Base-by-base conservation (phyloP, 306 rosid genomes). In the Myrica gale region DNA sequence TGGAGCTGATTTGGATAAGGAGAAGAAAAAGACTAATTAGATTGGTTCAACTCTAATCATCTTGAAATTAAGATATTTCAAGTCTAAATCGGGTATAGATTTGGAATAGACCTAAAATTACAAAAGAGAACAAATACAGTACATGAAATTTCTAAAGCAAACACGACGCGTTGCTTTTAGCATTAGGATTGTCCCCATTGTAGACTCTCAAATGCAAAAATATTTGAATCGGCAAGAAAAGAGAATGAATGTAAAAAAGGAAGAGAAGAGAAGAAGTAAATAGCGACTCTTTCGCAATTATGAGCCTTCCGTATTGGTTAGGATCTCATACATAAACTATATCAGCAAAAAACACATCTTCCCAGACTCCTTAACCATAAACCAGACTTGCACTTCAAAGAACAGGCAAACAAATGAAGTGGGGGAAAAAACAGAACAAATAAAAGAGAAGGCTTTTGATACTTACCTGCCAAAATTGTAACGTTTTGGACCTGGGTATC, bases 401-500 rank as follows among this genome's bases (percentile, higher is more conserved):
- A 86, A 73, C 58, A 77, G 56, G 71, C 83, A 77, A 76, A 80
- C 73, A 83, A 79, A 39, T 26, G 56, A 79, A 77, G 69, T 63
- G 79, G 79, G 73, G 10, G 5, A 26, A 9, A 37, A 47, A 69
- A 57, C 65, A 63, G 45, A 67, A 68, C 11, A 65, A 51, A 66
- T 73, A 68, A 75, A 87, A 73, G 56, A 53, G 72, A 73, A 60
- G 60, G 5, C 69, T 57, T 55, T 80, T 62, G 74, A 76, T 68
- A 78, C 52, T 61, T 82, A 95, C 99, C 84, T 68, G 90, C 70
- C 65, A 78, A 75, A 80, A 83, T 73, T 51, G 86, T 47, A 70
- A 76, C 81, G 65, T 70, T 73, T 65, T 88, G 80, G 61, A 90
- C 83, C 43, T 83, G 87, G 84, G 84, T 82, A 77, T 84, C 87